These are phyloP conservation scores for Saturnispora mendoncae DNA, from an alignment of 805 yeast species.

Conservation along the genomic window DNA sequence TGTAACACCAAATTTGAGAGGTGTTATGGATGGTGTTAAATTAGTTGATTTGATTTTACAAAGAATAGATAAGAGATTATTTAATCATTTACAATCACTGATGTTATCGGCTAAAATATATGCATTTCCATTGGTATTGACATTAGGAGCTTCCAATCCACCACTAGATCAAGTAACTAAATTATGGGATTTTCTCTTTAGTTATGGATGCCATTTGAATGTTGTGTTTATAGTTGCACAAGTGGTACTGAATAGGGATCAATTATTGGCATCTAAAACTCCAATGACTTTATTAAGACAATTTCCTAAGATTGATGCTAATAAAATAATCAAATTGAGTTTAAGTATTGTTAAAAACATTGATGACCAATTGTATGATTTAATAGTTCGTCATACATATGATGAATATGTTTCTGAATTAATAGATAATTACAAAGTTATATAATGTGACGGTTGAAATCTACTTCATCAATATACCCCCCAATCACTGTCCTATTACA, in stretches of 20 bases:
- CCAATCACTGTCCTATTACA: constrained; percentile 63
- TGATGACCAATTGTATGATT: constrained; percentile 56
- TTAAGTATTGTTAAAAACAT: constrained; percentile 71
- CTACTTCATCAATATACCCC: constrained; percentile 50
- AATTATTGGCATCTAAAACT: constrained; percentile 46
- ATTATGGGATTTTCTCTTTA: constrained; percentile 86
- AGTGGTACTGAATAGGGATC: constrained; percentile 56
- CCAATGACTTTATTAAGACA: constrained; percentile 73
- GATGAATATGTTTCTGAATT: constrained; percentile 34
- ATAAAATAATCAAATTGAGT: constrained; percentile 67
- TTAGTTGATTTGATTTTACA: constrained; percentile 67
- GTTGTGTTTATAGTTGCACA: constrained; percentile 79
- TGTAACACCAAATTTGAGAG: constrained; percentile 65
- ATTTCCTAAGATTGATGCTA: constrained; percentile 63
- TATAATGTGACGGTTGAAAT: constrained; percentile 33
- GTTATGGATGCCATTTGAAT: constrained; percentile 86
- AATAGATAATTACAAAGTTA: constrained; percentile 17
- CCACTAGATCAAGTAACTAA: constrained; percentile 66
- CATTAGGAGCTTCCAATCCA: constrained; percentile 83
- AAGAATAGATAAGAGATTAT: constrained; percentile 65
- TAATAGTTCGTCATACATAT: constrained; percentile 54
- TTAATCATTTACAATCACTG: constrained; percentile 48
- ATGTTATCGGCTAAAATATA: constrained; percentile 76
- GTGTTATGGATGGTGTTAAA: constrained; percentile 69
- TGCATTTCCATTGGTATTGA: constrained; percentile 76